Evolutionary conservation across 495 filamentous ascomycete species (phyloP), one percentile per base, ranked within the genome.

Genomic region (Podospora pseudocomata): DNA sequence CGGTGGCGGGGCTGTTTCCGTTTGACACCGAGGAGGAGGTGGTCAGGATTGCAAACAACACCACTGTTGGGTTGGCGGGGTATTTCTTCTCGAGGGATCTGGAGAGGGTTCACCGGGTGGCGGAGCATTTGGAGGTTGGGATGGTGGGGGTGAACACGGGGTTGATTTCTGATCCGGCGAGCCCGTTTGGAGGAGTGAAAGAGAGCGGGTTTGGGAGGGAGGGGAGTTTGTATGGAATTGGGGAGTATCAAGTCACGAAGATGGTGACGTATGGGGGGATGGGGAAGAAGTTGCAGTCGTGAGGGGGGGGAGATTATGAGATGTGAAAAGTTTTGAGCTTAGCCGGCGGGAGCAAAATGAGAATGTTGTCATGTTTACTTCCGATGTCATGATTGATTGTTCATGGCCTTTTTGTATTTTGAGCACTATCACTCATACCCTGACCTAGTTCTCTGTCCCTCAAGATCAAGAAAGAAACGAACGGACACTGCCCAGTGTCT

Each of bases 101-200:
- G 18, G 82, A 86, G 61, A 82, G 92, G 26, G 88, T 92, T 16
- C 86, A 87, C 77, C 82, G 92, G 62, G 89, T 96, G 18, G 90
- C 92, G 2, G 92, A 96, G 77, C 87, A 89, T n/a, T 73, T 96
- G 55, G 91, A 96, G 80, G 89, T 93, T 9, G 93, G 92, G 18
- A 96, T 96, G 93, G 90, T 95, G 20, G 92, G 91, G 67, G 89
- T 94, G 34, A 94, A 95, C 74, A 94, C 91, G 5, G 92, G 91
- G 2, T 67, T 95, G 65, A 91, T 96, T 57, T 93, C 90, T 71
- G 92, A 96, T 76, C 87, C 88, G 76, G 91, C 90, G 1, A 81
- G 90, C 68, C 92, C 92, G 66, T 99, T 97, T 76, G 95, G 94
- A 20, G 95, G 94, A 67, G 92, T 99, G 19, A 99, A 99, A 79